Evolutionary conservation across 352 stramenopile species (phyloP).

Genomic region (Thraustochytrium sp.): DNA sequence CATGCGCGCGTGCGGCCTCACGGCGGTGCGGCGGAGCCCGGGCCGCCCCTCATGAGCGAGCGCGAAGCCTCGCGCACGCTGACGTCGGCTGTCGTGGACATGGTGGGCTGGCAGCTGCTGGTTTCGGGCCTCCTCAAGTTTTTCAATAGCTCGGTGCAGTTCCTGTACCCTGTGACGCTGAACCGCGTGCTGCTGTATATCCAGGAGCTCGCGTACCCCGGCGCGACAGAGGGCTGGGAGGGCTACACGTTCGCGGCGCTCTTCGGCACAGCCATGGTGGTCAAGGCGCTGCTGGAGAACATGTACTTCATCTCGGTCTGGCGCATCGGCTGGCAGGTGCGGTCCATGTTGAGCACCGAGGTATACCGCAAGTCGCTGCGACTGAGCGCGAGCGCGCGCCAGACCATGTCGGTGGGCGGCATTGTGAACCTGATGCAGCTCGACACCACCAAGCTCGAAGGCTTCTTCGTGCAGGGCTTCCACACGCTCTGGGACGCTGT

Average conservation of each 20-base stretch:
- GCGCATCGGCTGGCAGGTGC: slow-evolving; percentile 4
- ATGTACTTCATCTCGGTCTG: slow-evolving; percentile 44
- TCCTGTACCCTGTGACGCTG: neutral
- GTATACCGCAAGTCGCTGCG: slow-evolving; percentile 59
- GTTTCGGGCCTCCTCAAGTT: slow-evolving; percentile 2
- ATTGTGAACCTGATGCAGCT: slow-evolving; percentile 47
- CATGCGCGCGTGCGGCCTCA: no score
- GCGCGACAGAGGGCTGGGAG: neutral
- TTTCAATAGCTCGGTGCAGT: neutral
- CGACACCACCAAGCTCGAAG: slow-evolving; percentile 44
- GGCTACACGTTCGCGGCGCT: neutral
- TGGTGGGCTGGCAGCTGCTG: neutral
- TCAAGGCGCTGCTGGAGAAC: neutral
- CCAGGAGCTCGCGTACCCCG: neutral
- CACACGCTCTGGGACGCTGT: slow-evolving; percentile 40
- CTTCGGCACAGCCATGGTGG: neutral
- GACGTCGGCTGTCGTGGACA: neutral
- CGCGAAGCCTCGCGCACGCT: neutral
- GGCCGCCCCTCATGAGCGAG: neutral
- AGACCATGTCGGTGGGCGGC: slow-evolving; percentile 42
- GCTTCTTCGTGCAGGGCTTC: neutral
- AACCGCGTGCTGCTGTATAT: slow-evolving; percentile 2
- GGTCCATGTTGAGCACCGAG: slow-evolving; percentile 19
- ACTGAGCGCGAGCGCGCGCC: slow-evolving; percentile 50
- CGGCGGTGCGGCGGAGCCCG: neutral